Evolutionary conservation across 148 eudicot genomes (phyloP), one percentile per base, ranked within the genome.

Genomic region (Silene conica): DNA sequence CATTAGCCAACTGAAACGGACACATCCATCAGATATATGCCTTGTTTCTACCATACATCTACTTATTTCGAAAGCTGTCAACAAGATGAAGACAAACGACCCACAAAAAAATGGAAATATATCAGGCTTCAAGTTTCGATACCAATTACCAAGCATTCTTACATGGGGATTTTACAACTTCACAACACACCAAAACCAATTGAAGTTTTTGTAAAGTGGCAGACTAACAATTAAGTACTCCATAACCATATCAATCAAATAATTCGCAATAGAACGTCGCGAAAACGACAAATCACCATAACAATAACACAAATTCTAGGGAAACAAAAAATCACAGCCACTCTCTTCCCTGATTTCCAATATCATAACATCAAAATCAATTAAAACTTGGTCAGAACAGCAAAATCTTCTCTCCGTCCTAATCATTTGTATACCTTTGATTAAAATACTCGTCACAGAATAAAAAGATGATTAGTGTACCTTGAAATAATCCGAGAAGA

Each of bases 401-500:
- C 43, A 38, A 38, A 38, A 38, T 38, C 8, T 3, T 38, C 0
- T 6, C 43, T 38, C 43, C 43, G 0, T 38, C 8, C 43, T 1
- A 38, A 38, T 6, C 8, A 38, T 38, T 38, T 38, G 43, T 38
- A 1, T 38, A 38, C 43, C 43, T 38, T 6, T 38, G 8, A 38
- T 38, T 38, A 38, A 38, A 38, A 38, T 38, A 38, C 43, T 9
- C 43, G 43, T 38, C 43, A 38, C 43, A 38, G 43, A 38, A 38
- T 38, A 38, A 38, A 5, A 38, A 38, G 43, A 38, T 4, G 25
- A 67, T 43, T 14, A 69, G 0, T n/a, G 15, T 52, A 69, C 72
- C 72, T 69, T 50, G 20, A 50, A 23, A 69, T 69, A 69, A 50
- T 50, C 5, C 20, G 58, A 25, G 21, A 8, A 23, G 60, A 69